Evolutionary conservation across 1,139 yeast genomes (phyloP).

Genomic region (Chernovozyma aurita): DNA sequence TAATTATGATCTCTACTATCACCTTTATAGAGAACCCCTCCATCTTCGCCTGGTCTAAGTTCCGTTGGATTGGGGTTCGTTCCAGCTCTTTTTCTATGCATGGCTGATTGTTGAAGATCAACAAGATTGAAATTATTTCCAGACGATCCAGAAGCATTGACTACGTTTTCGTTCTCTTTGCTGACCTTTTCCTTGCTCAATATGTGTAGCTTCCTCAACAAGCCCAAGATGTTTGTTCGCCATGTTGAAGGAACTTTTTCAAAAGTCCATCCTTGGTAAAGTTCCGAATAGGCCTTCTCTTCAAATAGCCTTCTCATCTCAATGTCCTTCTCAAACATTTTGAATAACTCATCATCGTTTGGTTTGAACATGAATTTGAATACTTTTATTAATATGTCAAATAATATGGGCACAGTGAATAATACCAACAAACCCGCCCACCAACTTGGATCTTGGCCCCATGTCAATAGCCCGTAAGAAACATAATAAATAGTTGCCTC

Average conservation of each 20-base stretch:
- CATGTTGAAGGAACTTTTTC: conserved; percentile 37
- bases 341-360: conserved; percentile 75
- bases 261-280: conserved; percentile 81
- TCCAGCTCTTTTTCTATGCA: conserved; percentile 46
- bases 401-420: conserved; percentile 51
- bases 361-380: conserved; percentile 56
- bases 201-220: conserved; percentile 10
- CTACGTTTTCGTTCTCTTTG: neutral
- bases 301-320: conserved; percentile 69
- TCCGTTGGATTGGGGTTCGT: conserved; percentile 44
- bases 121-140: neutral
- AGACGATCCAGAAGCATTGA: neutral
- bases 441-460: conserved; percentile 78
- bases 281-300: conserved; percentile 62
- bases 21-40: conserved; percentile 26
- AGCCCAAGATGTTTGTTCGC: conserved; percentile 10
- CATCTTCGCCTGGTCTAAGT: conserved; percentile 49
- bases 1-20: conserved; percentile 15
- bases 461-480: conserved; percentile 60
- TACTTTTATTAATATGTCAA: conserved; percentile 64
- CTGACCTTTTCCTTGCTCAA: neutral
- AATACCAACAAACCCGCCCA: conserved; percentile 74
- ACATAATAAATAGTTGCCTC: conserved; percentile 70
- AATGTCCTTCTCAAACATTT: conserved; percentile 66
- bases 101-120: conserved; percentile 24